A percentile compares a stretch with the other conserved stretches of the same genome.
Evolutionary conservation across 2,329 filamentous ascomycete genomes (phyloP).

Genomic region (Aspergillus ibericus): DNA sequence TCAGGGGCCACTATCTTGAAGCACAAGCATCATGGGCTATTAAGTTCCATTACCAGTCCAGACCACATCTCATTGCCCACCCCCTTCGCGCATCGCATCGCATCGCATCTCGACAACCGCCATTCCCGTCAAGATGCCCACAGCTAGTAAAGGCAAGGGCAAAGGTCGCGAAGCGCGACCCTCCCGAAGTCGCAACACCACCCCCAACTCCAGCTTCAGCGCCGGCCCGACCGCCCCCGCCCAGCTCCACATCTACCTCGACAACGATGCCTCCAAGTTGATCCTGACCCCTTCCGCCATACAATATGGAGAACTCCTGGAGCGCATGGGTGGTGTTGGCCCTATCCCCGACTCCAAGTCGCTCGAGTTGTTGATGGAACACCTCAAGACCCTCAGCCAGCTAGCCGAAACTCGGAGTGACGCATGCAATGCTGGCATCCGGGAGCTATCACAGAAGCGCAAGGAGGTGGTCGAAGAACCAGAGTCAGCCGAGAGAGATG

Average conservation of each 20-base stretch:
- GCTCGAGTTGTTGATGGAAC: constrained; percentile 52
- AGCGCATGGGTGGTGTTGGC: constrained; percentile 52
- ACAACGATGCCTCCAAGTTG: constrained; percentile 52
- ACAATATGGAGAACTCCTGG: constrained; percentile 60
- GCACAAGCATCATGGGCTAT: constrained; percentile 10
- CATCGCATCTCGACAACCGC: not conserved
- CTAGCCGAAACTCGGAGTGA: constrained; percentile 58
- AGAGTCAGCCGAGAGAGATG: constrained; percentile 41
- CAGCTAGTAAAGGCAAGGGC: constrained; percentile 52
- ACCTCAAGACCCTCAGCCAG: constrained; percentile 58
- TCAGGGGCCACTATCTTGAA: not conserved
- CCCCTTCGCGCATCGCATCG: not conserved
- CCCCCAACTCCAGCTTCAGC: constrained; percentile 57
- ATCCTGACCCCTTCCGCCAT: constrained; percentile 47
- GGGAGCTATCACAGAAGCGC: constrained; percentile 58
- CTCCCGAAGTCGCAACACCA: constrained; percentile 63
- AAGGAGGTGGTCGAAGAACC: constrained; percentile 58
- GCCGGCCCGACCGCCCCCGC: constrained; percentile 42
- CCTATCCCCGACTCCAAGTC: constrained; percentile 50
- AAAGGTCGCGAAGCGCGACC: constrained; percentile 55
- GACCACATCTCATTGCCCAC: not conserved
- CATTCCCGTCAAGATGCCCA: constrained; percentile 38
- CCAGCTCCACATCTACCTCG: constrained; percentile 54
- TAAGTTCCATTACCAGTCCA: not conserved
- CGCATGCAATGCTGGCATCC: constrained; percentile 59